Base-by-base conservation (phyloP, 768 basidiomycete genomes). In the Rhodotorula paludigena region DNA sequence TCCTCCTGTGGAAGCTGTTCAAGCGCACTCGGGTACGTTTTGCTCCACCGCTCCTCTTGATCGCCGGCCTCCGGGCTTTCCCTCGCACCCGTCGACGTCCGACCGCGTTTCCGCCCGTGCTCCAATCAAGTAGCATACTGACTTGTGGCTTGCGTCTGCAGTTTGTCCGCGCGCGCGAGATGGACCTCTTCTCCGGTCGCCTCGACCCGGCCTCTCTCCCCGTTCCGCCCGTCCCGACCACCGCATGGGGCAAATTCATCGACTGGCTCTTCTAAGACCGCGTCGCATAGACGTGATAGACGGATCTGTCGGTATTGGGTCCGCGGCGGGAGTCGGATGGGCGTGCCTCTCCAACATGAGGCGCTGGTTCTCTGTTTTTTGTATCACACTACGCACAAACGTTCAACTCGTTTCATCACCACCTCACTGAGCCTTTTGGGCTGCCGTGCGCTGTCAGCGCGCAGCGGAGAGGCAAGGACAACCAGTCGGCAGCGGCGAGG, bases 1-100 rank as follows among this genome's bases (percentile, higher is more conserved):
- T 70, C 71, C 16, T 76, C 25, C 76, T 74, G 38, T 80, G 78
- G 78, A 80, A 80, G 75, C 44, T 78, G 60, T 66, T 68, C 70
- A 77, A 77, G 68, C 68, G 69, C 58, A 77, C 78, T 44, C 69
- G 68, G 44, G 57, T 45, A 3, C 14, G 57, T 47, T 15, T n/a
- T 15, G 3, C 30, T n/a, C 32, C 12, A 30, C 48, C 9, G 1
- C 53, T 28, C 36, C 18, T 25, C 53, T 20, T 28, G 10, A 14
- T 25, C 53, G n/a, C 6, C n/a, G 14, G 35, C 7, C n/a, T 23
- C 51, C 18, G 20, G 12, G 3, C 14, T 25, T 6, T 25, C 33
- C 21, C n/a, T n/a, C n/a, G n/a, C n/a, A n/a, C n/a, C n/a, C n/a
- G n/a, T n/a, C n/a, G n/a, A n/a, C n/a, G n/a, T n/a, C n/a, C n/a